phyloP scores from a whole-genome alignment of 1,284 basidiomycete genomes.

The Leccinum fallax region DNA sequence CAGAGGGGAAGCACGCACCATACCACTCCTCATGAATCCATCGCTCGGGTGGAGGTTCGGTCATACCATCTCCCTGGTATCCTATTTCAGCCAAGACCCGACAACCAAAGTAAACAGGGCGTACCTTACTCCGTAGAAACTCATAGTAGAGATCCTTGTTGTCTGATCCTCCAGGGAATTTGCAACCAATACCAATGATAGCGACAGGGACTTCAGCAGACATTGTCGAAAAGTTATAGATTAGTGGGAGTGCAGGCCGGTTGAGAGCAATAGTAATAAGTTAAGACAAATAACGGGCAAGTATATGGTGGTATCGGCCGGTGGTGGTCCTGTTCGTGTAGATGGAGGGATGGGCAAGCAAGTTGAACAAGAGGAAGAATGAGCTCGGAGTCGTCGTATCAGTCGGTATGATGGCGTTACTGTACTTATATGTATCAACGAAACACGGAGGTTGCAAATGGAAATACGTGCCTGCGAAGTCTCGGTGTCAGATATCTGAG shows the following conservation, averaged over 20 bases:
- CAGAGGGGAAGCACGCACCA: conserved; percentile 19
- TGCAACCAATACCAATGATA: conserved; percentile 36
- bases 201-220: conserved; percentile 33
- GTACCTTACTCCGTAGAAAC: conserved; percentile 33
- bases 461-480: not conserved
- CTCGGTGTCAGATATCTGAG: too few relatives aligned
- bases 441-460: not conserved
- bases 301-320: not conserved
- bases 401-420: not conserved
- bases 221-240: conserved; percentile 18
- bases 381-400: not conserved
- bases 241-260: not conserved
- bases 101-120: not conserved
- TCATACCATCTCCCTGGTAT: conserved; percentile 34
- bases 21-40: conserved; percentile 35
- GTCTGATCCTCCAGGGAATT: conserved; percentile 35
- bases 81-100: not conserved
- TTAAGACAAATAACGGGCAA: conserved; percentile 1
- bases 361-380: not conserved
- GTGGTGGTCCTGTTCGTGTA: not conserved
- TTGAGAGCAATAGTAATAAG: not conserved
- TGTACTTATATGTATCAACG: conserved; percentile 12
- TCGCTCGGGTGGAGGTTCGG: conserved; percentile 25
- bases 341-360: not conserved
- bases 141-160: conserved; percentile 33